A percentile compares a stretch with the other conserved stretches of the same genome.
Conservation (phyloP, 2,329 filamentous ascomycete species). For the Dendrostoma leiphaemia region DNA sequence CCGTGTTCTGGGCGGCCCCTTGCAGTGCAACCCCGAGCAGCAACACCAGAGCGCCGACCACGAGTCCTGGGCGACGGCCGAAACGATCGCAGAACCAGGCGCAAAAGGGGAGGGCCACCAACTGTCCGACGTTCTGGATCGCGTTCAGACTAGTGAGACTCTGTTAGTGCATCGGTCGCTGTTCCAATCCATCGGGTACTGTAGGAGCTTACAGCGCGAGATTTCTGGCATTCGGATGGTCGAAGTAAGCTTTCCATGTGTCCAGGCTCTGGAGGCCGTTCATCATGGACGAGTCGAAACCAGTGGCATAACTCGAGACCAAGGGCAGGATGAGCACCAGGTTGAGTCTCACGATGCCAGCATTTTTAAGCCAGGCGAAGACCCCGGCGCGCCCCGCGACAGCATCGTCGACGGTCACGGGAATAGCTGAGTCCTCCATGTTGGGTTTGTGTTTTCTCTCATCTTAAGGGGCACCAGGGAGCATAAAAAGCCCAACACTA, state of each 20-base stretch:
- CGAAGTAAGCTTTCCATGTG: conserved; percentile 36
- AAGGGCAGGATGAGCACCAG: background rate
- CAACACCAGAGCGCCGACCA: conserved; percentile 27
- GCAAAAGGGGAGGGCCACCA: conserved; percentile 31
- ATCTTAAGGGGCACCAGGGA: no score
- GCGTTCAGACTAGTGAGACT: conserved; percentile 26
- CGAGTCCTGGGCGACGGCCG: conserved; percentile 32
- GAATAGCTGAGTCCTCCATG: background rate
- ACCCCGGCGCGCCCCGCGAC: background rate
- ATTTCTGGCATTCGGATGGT: conserved; percentile 25
- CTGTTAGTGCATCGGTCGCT: background rate
- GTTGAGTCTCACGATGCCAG: conserved; percentile 1
- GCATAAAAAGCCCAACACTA: no score
- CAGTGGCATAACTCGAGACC: conserved; percentile 9
- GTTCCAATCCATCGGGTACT: no score
- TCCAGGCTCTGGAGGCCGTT: conserved; percentile 38
- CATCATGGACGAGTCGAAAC: conserved; percentile 36
- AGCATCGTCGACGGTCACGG: background rate
- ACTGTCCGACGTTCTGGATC: conserved; percentile 32
- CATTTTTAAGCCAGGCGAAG: background rate
- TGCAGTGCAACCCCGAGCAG: conserved; percentile 40
- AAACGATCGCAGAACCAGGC: conserved; percentile 33
- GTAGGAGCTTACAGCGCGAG: conserved; percentile 24
- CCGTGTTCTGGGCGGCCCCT: conserved; percentile 40
- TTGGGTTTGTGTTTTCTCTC: no score